phyloP scores from a whole-genome alignment of 2,329 filamentous ascomycete genomes.

The Ophiostoma triangulosporum region DNA sequence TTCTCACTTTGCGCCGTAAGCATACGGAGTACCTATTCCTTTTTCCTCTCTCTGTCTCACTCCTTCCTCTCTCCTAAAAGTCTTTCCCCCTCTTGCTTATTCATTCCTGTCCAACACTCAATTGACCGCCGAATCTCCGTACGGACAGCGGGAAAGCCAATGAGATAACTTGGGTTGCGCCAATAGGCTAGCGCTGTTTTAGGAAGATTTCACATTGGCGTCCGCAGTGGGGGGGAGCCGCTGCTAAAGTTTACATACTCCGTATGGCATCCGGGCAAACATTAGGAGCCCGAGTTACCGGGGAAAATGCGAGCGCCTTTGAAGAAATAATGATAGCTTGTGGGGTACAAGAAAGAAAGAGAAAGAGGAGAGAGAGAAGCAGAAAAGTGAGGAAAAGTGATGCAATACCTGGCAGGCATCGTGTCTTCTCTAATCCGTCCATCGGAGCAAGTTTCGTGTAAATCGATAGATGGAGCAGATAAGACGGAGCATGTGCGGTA shows the following conservation, averaged over 20 bases:
- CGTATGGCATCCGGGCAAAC: background rate
- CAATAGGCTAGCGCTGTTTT: constrained; percentile 4
- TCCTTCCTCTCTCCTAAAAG: background rate
- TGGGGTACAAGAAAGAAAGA: background rate
- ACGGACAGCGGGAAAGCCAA: constrained; percentile 6
- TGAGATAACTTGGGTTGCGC: constrained; percentile 5
- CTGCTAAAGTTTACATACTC: background rate
- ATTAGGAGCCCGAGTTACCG: background rate
- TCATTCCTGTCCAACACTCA: background rate
- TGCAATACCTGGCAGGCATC: background rate
- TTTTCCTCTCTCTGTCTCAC: background rate
- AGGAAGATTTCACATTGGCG: constrained; percentile 4
- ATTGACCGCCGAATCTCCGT: background rate
- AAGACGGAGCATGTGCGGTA: background rate
- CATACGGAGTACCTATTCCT: too few relatives aligned
- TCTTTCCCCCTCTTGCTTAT: background rate
- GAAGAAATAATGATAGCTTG: background rate
- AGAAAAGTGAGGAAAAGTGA: too few relatives aligned
- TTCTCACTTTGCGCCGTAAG: too few relatives aligned
- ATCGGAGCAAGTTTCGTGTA: background rate
- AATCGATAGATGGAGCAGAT: background rate
- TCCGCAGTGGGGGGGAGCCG: background rate
- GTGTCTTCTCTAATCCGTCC: background rate
- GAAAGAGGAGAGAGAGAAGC: too few relatives aligned
- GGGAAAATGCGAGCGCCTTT: background rate